A percentile compares a stretch with the other conserved stretches of the same genome.
Conservation (phyloP, 2,329 filamentous ascomycete genomes). For the Parastagonospora nodorum region DNA sequence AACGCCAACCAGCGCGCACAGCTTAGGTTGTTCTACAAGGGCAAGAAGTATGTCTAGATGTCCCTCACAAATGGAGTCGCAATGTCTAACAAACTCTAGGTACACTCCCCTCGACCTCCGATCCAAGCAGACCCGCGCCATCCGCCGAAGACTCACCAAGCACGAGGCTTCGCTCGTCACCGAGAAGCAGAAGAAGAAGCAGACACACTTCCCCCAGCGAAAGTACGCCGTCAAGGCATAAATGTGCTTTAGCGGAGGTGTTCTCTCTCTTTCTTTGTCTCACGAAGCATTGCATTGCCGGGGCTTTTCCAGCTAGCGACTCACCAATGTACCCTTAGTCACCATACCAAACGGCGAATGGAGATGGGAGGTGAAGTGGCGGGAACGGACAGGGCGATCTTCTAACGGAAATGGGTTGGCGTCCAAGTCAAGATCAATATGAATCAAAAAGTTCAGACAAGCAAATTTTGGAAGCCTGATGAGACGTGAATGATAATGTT, state of each 20-base stretch:
- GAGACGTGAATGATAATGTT: slow-evolving; percentile 10
- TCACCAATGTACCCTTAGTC: slow-evolving; percentile 48
- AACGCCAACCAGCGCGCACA: slow-evolving; percentile 99
- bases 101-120: slow-evolving; percentile 98
- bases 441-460: slow-evolving; percentile 48
- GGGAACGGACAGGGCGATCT: slow-evolving; percentile 43
- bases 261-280: slow-evolving; percentile 46
- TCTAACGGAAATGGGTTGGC: slow-evolving; percentile 46
- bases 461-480: slow-evolving; percentile 25
- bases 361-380: slow-evolving; percentile 39
- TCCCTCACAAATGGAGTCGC: slow-evolving; percentile 1
- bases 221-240: slow-evolving; percentile 98
- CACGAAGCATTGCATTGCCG: slow-evolving; percentile 50
- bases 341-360: slow-evolving; percentile 40
- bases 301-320: slow-evolving; percentile 46
- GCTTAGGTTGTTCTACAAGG: slow-evolving; percentile 96
- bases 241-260: slow-evolving; percentile 32
- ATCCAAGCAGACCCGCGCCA: slow-evolving; percentile 96
- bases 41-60: slow-evolving; percentile 74
- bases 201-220: slow-evolving; percentile 95
- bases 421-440: slow-evolving; percentile 49
- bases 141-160: slow-evolving; percentile 91
- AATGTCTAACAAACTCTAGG: slow-evolving; percentile 34
- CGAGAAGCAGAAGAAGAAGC: slow-evolving; percentile 96
- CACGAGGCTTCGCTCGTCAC: slow-evolving; percentile 84